Percentiles rank a stretch among this genome's conserved stretches.
Evolutionary conservation across 2,329 filamentous ascomycete species (phyloP).

Genomic region (Keithomyces neogunnii): DNA sequence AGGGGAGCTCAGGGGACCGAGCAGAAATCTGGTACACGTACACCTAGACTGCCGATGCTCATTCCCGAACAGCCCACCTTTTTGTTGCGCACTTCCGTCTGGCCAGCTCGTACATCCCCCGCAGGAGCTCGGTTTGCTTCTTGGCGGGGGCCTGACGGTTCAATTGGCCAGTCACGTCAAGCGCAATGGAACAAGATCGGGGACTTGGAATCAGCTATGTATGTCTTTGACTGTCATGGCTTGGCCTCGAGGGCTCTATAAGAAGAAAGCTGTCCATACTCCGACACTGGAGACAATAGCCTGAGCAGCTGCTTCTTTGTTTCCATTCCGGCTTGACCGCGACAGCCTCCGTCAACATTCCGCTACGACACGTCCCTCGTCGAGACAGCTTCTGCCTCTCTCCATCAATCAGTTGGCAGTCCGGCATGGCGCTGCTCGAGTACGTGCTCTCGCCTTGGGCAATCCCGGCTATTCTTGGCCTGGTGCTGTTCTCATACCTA

Average conservation of each 20-base stretch:
- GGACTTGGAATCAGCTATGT: too few relatives aligned
- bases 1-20: too few relatives aligned
- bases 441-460: constrained; percentile 36
- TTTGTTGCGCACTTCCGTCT: not conserved
- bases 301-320: too few relatives aligned
- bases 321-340: too few relatives aligned
- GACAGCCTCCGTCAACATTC: too few relatives aligned
- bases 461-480: constrained; percentile 34
- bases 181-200: not conserved
- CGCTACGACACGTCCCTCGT: too few relatives aligned
- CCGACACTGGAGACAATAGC: too few relatives aligned
- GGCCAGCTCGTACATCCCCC: not conserved
- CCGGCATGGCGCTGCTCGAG: constrained; percentile 21
- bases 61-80: not conserved
- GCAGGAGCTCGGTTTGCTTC: not conserved
- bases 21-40: not conserved
- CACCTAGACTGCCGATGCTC: not conserved
- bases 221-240: too few relatives aligned
- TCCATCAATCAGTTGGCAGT: not conserved
- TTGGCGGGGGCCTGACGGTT: not conserved
- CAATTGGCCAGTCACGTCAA: not conserved
- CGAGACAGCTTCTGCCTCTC: too few relatives aligned
- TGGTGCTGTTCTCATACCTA: constrained; percentile 45
- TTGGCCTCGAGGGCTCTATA: too few relatives aligned
- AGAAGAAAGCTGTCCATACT: too few relatives aligned